phyloP scores from a whole-genome alignment of 2,329 filamentous ascomycete species.

The Ascochyta rabiei region DNA sequence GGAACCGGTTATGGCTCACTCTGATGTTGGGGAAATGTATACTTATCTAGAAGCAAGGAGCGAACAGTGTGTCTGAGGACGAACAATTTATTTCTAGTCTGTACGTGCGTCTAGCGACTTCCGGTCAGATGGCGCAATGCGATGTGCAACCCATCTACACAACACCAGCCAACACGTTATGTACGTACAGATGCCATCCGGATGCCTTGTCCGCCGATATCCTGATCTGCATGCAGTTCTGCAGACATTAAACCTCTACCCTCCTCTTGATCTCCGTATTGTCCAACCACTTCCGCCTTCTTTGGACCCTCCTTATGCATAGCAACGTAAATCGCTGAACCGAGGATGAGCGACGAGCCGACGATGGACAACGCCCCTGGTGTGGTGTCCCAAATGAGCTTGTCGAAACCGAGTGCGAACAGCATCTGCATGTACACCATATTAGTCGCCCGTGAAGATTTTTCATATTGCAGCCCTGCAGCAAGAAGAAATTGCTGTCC shows the following conservation, averaged over 20 bases:
- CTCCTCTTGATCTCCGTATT: slow-evolving; percentile 36
- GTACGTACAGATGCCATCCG: slow-evolving; percentile 1
- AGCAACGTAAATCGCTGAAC: slow-evolving; percentile 68
- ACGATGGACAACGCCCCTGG: slow-evolving; percentile 64
- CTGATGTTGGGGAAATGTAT: too few relatives aligned
- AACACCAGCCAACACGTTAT: neutral
- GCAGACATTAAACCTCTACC: slow-evolving; percentile 41
- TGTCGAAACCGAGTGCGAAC: slow-evolving; percentile 69
- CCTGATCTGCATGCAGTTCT: slow-evolving; percentile 18
- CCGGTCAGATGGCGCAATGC: too few relatives aligned
- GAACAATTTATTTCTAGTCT: too few relatives aligned
- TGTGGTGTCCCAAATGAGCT: slow-evolving; percentile 66
- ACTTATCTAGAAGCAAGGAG: too few relatives aligned
- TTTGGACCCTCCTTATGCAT: slow-evolving; percentile 55
- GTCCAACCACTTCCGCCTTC: slow-evolving; percentile 23
- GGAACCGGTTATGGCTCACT: too few relatives aligned
- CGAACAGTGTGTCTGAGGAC: too few relatives aligned
- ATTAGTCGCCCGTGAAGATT: slow-evolving; percentile 65
- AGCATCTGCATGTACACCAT: slow-evolving; percentile 75
- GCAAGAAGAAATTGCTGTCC: slow-evolving; percentile 78
- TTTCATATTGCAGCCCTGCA: slow-evolving; percentile 74
- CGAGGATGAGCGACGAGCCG: slow-evolving; percentile 69
- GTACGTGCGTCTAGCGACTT: neutral
- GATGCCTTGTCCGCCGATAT: slow-evolving; percentile 14
- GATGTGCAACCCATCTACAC: neutral